Conservation (phyloP, 1,139 yeast genomes). For the Neolecta irregularis region DNA sequence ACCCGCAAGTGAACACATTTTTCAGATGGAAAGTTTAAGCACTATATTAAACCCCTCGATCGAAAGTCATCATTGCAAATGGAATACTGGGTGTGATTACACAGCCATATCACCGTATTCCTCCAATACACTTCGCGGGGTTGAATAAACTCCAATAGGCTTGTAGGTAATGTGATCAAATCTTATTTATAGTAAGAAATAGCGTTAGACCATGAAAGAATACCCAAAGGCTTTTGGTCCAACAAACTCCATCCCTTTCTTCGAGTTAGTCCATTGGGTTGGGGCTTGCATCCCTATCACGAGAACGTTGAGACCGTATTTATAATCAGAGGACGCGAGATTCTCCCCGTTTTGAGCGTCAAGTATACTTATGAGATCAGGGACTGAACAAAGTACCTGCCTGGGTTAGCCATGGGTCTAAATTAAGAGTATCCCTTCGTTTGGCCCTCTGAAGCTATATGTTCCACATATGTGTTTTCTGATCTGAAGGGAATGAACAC, state of each 20-base stretch:
- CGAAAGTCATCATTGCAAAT: no score
- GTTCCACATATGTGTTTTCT: conserved; percentile 29
- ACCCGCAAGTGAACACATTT: no score
- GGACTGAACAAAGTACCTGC: conserved; percentile 29
- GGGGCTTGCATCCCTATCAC: conserved; percentile 31
- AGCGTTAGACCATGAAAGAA: no score
- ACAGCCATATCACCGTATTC: no score
- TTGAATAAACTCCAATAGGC: conserved; percentile 26
- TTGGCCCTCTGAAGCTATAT: conserved; percentile 16
- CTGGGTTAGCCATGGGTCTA: no score
- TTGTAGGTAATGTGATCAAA: conserved; percentile 25
- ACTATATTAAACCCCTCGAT: no score
- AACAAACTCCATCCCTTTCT: conserved; percentile 27
- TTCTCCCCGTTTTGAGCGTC: conserved; percentile 34
- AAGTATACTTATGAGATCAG: conserved; percentile 33
- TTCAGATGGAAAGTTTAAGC: no score
- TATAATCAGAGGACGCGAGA: conserved; percentile 34
- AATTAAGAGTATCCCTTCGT: no score
- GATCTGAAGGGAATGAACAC: conserved; percentile 31
- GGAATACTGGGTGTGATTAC: no score
- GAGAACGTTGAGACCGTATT: conserved; percentile 31
- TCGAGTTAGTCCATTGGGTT: conserved; percentile 28
- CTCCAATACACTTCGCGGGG: conserved; percentile 30
- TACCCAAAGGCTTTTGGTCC: conserved; percentile 32
- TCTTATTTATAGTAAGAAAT: no score